Conservation (phyloP, 495 filamentous ascomycete genomes). For the Daldinia grandis region DNA sequence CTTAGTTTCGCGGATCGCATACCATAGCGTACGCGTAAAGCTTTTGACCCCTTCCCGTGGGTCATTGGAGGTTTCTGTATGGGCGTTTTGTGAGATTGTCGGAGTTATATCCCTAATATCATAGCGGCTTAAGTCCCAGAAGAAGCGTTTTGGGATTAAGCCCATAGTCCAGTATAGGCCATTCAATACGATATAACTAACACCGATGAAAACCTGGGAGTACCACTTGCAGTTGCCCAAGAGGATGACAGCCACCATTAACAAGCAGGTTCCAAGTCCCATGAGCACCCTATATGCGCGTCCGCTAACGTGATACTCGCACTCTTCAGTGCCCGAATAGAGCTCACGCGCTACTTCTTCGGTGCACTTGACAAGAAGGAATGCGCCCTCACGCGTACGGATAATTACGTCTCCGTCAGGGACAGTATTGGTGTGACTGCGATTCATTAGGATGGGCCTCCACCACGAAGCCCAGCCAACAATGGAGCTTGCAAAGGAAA, state of each 20-base stretch:
- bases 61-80: conserved; percentile 39
- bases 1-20: conserved; percentile 61
- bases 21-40: conserved; percentile 66
- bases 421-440: conserved; percentile 58
- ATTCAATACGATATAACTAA: conserved; percentile 66
- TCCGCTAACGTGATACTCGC: conserved; percentile 59
- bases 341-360: conserved; percentile 72
- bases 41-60: conserved; percentile 50
- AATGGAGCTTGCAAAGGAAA: conserved; percentile 59
- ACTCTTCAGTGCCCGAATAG: conserved; percentile 67
- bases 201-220: conserved; percentile 66
- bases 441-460: conserved; percentile 60
- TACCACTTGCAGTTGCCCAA: conserved; percentile 69
- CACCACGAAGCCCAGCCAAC: conserved; percentile 64
- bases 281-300: conserved; percentile 59
- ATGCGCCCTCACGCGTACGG: conserved; percentile 66
- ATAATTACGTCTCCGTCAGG: conserved; percentile 69
- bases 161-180: conserved; percentile 66
- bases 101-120: conserved; percentile 51
- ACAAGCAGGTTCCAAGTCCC: conserved; percentile 64
- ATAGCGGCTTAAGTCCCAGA: conserved; percentile 63
- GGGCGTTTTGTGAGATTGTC: conserved; percentile 43
- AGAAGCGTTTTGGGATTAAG: conserved; percentile 53
- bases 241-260: conserved; percentile 69
- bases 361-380: conserved; percentile 66